These are phyloP conservation scores for Fereydounia khargensis DNA, from an alignment of 1,284 basidiomycete species.

Conservation along the genomic window DNA sequence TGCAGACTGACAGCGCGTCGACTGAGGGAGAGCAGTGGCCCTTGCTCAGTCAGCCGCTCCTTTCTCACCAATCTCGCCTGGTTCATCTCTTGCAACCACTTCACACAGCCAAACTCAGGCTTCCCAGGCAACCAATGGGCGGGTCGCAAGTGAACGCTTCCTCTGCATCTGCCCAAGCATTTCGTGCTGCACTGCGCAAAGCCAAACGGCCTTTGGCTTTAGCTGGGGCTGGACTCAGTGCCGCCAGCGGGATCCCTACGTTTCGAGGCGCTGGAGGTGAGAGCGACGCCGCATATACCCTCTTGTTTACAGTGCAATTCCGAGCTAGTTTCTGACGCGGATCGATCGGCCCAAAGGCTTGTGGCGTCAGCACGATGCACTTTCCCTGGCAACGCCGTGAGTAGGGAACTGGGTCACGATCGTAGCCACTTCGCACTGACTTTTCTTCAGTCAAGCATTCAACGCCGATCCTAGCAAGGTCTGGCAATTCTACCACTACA, in stretches of 20 bases:
- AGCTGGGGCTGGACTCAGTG: constrained; percentile 67
- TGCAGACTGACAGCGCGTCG: no score
- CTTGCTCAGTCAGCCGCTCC: no score
- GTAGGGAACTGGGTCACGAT: constrained; percentile 2
- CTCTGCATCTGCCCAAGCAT: constrained; percentile 37
- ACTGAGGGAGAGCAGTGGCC: no score
- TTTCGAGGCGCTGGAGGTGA: constrained; percentile 65
- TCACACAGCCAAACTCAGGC: no score
- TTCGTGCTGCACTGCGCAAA: constrained; percentile 51
- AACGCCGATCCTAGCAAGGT: constrained; percentile 63
- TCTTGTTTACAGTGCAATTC: no score
- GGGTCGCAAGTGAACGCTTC: no score
- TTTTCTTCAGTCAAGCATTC: constrained; percentile 61
- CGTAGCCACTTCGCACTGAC: background rate
- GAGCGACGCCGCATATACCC: no score
- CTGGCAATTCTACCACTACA: constrained; percentile 69
- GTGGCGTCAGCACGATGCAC: constrained; percentile 66
- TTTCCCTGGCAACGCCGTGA: constrained; percentile 64
- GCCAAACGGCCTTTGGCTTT: constrained; percentile 64
- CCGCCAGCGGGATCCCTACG: constrained; percentile 64
- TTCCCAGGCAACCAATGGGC: no score
- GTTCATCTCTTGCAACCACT: no score
- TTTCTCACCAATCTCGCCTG: no score
- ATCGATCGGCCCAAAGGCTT: constrained; percentile 59
- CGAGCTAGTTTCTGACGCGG: no score